Evolutionary conservation across 2,329 filamentous ascomycete species (phyloP).

Genomic region (Stagonosporopsis tanaceti): DNA sequence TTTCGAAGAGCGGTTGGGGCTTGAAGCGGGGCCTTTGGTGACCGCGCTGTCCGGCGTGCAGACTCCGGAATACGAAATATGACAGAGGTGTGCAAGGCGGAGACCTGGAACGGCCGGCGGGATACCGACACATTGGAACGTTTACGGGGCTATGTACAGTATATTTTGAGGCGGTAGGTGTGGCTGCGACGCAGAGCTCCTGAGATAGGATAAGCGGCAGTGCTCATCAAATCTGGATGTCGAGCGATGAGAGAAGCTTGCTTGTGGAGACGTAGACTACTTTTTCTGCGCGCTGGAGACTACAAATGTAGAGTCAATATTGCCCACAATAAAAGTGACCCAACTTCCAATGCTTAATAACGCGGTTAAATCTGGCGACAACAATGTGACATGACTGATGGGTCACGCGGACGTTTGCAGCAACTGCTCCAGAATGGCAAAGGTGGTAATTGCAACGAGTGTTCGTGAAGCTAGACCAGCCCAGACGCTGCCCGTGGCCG

Average conservation of each 20-base stretch:
- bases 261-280: neutral
- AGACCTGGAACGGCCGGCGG: neutral
- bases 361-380: neutral
- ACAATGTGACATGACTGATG: neutral
- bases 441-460: conserved; percentile 1
- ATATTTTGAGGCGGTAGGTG: neutral
- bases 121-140: neutral
- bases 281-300: neutral
- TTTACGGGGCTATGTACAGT: conserved; percentile 1
- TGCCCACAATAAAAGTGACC: neutral
- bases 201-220: neutral
- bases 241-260: neutral
- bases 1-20: neutral
- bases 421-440: neutral
- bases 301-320: neutral
- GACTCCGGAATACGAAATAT: neutral
- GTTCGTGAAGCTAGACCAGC: conserved; percentile 10
- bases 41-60: neutral
- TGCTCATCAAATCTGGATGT: conserved; percentile 3
- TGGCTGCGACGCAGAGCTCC: conserved; percentile 3
- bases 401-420: neutral
- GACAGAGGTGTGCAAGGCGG: conserved; percentile 1
- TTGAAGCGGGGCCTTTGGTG: conserved; percentile 1
- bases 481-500: conserved; percentile 1
- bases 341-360: neutral